A percentile compares a stretch with the other conserved stretches of the same genome.
Evolutionary conservation across 1,284 basidiomycete species (phyloP).

Genomic region (Pterulicium gracile): DNA sequence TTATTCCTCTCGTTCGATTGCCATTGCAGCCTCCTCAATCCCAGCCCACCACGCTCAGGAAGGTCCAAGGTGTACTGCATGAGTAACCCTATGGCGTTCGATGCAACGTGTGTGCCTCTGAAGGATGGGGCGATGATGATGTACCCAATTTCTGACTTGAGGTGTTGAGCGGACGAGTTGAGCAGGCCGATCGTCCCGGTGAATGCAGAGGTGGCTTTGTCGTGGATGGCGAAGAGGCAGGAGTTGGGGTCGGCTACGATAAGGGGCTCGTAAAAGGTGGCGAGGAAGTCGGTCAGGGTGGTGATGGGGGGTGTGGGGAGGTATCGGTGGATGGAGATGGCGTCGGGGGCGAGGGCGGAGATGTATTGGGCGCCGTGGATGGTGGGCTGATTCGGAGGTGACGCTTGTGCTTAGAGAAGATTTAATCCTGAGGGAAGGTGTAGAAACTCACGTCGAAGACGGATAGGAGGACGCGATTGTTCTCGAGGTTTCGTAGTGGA

Average conservation of each 20-base stretch:
- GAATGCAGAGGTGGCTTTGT: conserved; percentile 27
- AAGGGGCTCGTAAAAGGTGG: conserved; percentile 18
- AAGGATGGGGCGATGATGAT: conserved; percentile 43
- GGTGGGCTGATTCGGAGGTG: no score
- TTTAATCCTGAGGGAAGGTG: no score
- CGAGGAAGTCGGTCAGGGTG: conserved; percentile 21
- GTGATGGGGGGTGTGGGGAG: conserved; percentile 30
- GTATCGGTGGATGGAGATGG: no score
- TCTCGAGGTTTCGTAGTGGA: no score
- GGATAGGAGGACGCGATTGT: no score
- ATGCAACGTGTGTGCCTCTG: conserved; percentile 53
- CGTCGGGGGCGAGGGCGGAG: no score
- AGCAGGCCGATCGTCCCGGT: conserved; percentile 28
- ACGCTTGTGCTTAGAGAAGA: no score
- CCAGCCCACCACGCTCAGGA: conserved; percentile 35
- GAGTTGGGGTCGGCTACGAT: conserved; percentile 21
- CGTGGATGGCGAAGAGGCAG: conserved; percentile 37
- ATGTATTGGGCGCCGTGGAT: no score
- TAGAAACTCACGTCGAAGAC: no score
- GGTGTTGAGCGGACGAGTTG: conserved; percentile 24
- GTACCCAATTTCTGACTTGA: conserved; percentile 38
- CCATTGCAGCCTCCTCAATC: conserved; percentile 58
- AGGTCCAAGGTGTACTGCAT: conserved; percentile 44
- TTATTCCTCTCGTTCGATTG: conserved; percentile 38
- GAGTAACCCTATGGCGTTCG: conserved; percentile 50